phyloP scores from a whole-genome alignment of 1,284 basidiomycete species.

The Leccinum huronense region DNA sequence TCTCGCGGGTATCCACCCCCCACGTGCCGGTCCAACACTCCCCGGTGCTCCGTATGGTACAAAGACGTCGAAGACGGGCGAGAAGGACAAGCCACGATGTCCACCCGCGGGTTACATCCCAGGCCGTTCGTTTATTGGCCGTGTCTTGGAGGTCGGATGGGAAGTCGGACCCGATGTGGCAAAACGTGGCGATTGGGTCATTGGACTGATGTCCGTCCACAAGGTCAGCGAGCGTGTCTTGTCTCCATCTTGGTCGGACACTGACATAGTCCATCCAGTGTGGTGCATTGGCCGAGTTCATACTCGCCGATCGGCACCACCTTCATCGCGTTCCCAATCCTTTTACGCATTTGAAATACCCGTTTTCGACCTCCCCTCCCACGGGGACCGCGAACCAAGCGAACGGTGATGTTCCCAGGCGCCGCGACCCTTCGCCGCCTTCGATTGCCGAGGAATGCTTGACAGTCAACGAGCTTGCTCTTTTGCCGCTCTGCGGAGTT shows the following conservation, averaged over 20 bases:
- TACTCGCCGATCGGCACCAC: conserved; percentile 76
- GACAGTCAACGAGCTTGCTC: conserved; percentile 74
- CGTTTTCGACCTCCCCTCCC: conserved; percentile 9
- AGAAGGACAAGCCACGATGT: conserved; percentile 30
- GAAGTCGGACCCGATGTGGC: conserved; percentile 67
- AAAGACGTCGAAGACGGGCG: conserved; percentile 31
- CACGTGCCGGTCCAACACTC: conserved; percentile 14
- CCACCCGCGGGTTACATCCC: conserved; percentile 69
- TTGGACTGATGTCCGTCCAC: conserved; percentile 71
- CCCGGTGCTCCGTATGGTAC: conserved; percentile 27
- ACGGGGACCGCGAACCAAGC: conserved; percentile 13
- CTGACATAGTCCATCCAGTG: conserved; percentile 45
- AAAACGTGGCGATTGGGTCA: conserved; percentile 78
- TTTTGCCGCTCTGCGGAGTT: conserved; percentile 74
- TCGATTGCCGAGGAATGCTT: conserved; percentile 30
- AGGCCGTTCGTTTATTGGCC: conserved; percentile 79
- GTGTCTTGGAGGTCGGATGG: conserved; percentile 76
- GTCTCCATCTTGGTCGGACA: conserved; percentile 8
- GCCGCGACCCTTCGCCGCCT: conserved; percentile 12
- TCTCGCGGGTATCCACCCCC: conserved; percentile 47
- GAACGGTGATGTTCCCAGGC: conserved; percentile 14
- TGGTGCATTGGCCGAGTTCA: conserved; percentile 81
- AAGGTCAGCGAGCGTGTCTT: conserved; percentile 55
- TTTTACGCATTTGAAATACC: conserved; percentile 25
- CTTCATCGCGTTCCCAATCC: conserved; percentile 70